Conservation (phyloP, 257 asterid genomes). For the Knoxia roxburghii region DNA sequence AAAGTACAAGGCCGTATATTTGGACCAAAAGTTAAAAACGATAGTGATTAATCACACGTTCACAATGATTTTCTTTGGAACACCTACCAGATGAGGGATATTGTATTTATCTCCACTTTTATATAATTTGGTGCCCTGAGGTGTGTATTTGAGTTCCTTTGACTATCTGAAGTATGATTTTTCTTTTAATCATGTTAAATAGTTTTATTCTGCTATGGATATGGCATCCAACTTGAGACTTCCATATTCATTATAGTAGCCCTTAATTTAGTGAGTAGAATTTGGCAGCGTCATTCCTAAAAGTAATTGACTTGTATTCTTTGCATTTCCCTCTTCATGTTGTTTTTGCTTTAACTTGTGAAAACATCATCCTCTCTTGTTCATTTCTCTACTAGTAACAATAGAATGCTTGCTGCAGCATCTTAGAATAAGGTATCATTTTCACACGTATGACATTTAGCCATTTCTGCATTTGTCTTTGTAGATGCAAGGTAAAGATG, state of each 20-base stretch:
- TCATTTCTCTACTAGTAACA: neutral
- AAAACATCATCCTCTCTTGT: neutral
- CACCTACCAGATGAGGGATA: neutral
- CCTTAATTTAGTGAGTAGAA: neutral
- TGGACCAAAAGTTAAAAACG: too few relatives aligned
- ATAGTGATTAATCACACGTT: too few relatives aligned
- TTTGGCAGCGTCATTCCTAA: neutral
- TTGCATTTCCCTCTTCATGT: too few relatives aligned
- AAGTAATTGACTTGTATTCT: neutral
- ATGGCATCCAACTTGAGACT: neutral
- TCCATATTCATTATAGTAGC: neutral
- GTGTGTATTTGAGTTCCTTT: neutral
- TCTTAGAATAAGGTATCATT: too few relatives aligned
- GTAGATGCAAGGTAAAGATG: neutral
- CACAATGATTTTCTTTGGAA: too few relatives aligned
- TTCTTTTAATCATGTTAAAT: neutral
- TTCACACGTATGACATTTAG: too few relatives aligned
- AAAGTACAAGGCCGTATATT: neutral
- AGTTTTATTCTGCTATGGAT: neutral
- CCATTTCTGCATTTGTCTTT: too few relatives aligned
- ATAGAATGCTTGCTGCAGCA: neutral
- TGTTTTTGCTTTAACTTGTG: neutral
- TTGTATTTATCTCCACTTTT: neutral
- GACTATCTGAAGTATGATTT: neutral
- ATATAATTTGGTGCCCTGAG: neutral